Evolutionary conservation across 2,329 filamentous ascomycete species (phyloP), one percentile per base, ranked within the genome.

Genomic region (Dothiorella sarmentorum): DNA sequence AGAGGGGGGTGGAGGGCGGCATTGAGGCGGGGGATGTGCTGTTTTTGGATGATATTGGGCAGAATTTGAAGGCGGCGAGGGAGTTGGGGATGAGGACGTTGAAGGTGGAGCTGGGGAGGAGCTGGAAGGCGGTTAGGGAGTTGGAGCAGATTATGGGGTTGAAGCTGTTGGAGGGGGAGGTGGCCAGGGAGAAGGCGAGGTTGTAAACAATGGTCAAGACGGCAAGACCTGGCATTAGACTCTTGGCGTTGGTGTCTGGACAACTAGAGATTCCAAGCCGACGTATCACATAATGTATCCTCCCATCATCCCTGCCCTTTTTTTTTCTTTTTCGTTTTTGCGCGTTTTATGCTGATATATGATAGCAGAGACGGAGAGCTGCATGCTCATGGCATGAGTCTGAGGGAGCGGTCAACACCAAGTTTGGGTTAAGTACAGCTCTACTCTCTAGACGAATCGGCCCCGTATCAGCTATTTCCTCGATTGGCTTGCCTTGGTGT

Each of bases 1-100:
- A 4, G 13, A 51, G 31, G 31, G 47, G 47, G 3, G 13, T 33
- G 15, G 80, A 84, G 64, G 78, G 94, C 63, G 80, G 89, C 66
- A 79, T 82, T 61, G 84, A 84, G 63, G 84, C 79, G 3, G 82
- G 81, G 77, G 72, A 71, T 15, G 78, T 97, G 43, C 75, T 96
- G 4, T 99, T 99, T 70, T 75, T 97, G 51, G 94, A 97, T 71
- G 92, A 97, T 67, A 96, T 99, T 71, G 94, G 94, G 1, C 86
- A 92, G 73, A 99, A 99, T 71, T 73, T 97, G 60, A 94, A 92
- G 78, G 87, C 82, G 43, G 94, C 86, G 1, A 89, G 81, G 73
- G 81, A 80, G 49, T 77, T 85, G 20, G 93, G 93, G 0, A 87
- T 97, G 71, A 75, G 81, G 58, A 97, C 93, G 0, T 82, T 97